phyloP scores from a whole-genome alignment of 148 eudicot species.

The Camellia lanceoleosa region DNA sequence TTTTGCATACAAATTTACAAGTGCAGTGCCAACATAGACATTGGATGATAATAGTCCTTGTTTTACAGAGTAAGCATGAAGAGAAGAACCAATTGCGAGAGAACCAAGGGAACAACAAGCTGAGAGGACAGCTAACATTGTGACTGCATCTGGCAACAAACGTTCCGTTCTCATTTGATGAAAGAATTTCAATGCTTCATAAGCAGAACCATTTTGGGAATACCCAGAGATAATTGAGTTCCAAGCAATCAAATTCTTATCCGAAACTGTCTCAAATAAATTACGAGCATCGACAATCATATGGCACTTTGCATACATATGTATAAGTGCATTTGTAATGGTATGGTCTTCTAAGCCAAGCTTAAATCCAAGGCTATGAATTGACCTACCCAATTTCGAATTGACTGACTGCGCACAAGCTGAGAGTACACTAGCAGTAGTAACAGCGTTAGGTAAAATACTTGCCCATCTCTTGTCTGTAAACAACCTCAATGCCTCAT shows the following conservation, averaged over 20 bases:
- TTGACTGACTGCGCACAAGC: slow-evolving; percentile 60
- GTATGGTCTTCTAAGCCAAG: slow-evolving; percentile 47
- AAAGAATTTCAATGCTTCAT: slow-evolving; percentile 55
- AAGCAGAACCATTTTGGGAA: slow-evolving; percentile 49
- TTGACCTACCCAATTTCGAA: slow-evolving; percentile 44
- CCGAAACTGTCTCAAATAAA: slow-evolving; percentile 47
- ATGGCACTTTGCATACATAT: slow-evolving; percentile 77
- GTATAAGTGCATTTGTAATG: slow-evolving; percentile 67
- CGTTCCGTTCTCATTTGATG: slow-evolving; percentile 52
- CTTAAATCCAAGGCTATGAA: slow-evolving; percentile 57
- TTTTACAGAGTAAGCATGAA: slow-evolving; percentile 53
- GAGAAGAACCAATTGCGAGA: slow-evolving; percentile 52
- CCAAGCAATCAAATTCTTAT: slow-evolving; percentile 65
- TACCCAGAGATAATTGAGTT: slow-evolving; percentile 75
- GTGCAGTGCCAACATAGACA: slow-evolving; percentile 52
- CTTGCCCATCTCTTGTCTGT: slow-evolving; percentile 36
- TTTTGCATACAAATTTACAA: slow-evolving; percentile 77
- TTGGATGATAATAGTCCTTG: slow-evolving; percentile 48
- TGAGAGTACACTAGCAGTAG: slow-evolving; percentile 66
- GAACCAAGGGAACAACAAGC: slow-evolving; percentile 64
- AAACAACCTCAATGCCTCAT: slow-evolving; percentile 60
- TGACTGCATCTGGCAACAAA: slow-evolving; percentile 53
- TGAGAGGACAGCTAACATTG: slow-evolving; percentile 56
- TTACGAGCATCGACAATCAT: slow-evolving; percentile 41
- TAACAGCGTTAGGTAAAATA: slow-evolving; percentile 52